Conservation (phyloP, 208 protist species). For the Leishmania turanica region DNA sequence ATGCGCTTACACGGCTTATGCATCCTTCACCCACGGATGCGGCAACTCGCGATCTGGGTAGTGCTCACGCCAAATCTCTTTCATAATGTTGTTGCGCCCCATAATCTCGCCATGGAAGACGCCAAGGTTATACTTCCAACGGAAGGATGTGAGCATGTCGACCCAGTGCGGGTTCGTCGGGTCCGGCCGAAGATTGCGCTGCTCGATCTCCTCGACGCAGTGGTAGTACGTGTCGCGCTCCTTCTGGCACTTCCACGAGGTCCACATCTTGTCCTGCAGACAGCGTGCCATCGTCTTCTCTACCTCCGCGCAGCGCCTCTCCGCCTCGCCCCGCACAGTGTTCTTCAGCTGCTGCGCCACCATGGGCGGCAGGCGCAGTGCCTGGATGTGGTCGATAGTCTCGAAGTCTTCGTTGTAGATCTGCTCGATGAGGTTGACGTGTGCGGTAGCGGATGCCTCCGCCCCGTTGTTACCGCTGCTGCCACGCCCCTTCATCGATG, state of each 20-base stretch:
- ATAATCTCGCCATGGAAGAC: slow-evolving; percentile 80
- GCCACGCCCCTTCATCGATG: not conserved
- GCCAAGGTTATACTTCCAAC: slow-evolving; percentile 88
- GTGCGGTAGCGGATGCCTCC: not conserved
- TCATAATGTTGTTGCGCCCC: slow-evolving; percentile 83
- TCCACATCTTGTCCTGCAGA: slow-evolving; percentile 91
- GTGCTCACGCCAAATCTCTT: slow-evolving; percentile 71
- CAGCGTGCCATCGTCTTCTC: slow-evolving; percentile 87
- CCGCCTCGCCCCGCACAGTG: slow-evolving; percentile 54
- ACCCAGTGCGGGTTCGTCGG: slow-evolving; percentile 23
- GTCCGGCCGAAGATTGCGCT: slow-evolving; percentile 32
- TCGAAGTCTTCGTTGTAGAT: slow-evolving; percentile 87
- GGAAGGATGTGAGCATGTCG: slow-evolving; percentile 65
- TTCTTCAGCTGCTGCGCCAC: slow-evolving; percentile 66
- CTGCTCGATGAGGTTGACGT: slow-evolving; percentile 64
- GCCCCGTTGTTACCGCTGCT: not conserved
- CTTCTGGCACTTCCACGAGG: slow-evolving; percentile 91
- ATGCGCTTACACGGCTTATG: slow-evolving; percentile 7
- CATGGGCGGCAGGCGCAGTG: slow-evolving; percentile 72
- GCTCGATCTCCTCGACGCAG: slow-evolving; percentile 55
- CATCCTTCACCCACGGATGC: slow-evolving; percentile 83
- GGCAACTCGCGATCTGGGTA: slow-evolving; percentile 82
- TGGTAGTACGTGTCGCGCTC: slow-evolving; percentile 75
- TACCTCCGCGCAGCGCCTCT: slow-evolving; percentile 69
- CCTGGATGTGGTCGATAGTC: slow-evolving; percentile 73